Evolutionary conservation across 2,329 filamentous ascomycete species (phyloP).

Genomic region (Pseudophaeomoniella oleicola): DNA sequence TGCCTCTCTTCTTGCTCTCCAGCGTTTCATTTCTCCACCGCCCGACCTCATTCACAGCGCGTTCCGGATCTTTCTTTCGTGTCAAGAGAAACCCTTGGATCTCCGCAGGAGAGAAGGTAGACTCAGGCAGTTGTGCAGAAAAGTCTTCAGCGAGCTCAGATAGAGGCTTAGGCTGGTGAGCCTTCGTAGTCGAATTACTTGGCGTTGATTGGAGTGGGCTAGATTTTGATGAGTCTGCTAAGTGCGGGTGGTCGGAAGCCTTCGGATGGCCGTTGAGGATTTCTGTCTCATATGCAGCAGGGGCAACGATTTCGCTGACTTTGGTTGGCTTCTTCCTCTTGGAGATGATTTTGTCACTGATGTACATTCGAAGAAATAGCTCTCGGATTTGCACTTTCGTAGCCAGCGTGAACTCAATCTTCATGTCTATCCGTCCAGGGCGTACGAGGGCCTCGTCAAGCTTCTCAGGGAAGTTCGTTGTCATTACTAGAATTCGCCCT

Average conservation of each 20-base stretch:
- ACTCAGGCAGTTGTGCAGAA: slow-evolving; percentile 28
- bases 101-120: slow-evolving; percentile 35
- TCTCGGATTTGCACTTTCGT: slow-evolving; percentile 12
- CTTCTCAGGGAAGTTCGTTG: slow-evolving; percentile 60
- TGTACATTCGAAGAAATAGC: slow-evolving; percentile 17
- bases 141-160: slow-evolving; percentile 31
- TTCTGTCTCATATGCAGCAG: not conserved
- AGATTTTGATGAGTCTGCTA: not conserved
- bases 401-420: slow-evolving; percentile 4
- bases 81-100: slow-evolving; percentile 38
- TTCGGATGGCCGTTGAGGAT: not conserved
- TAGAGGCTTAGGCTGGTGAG: slow-evolving; percentile 16
- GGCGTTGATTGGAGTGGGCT: not conserved
- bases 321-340: slow-evolving; percentile 2
- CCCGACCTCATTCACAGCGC: slow-evolving; percentile 28
- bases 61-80: slow-evolving; percentile 31
- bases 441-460: slow-evolving; percentile 61
- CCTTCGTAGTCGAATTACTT: slow-evolving; percentile 1
- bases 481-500: slow-evolving; percentile 68
- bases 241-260: not conserved
- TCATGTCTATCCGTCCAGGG: slow-evolving; percentile 23
- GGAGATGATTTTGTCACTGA: slow-evolving; percentile 6
- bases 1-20: slow-evolving; percentile 10
- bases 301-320: not conserved
- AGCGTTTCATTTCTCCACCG: slow-evolving; percentile 20